Evolutionary conservation across 805 yeast species (phyloP).

Genomic region (Zygoascus tannicola): DNA sequence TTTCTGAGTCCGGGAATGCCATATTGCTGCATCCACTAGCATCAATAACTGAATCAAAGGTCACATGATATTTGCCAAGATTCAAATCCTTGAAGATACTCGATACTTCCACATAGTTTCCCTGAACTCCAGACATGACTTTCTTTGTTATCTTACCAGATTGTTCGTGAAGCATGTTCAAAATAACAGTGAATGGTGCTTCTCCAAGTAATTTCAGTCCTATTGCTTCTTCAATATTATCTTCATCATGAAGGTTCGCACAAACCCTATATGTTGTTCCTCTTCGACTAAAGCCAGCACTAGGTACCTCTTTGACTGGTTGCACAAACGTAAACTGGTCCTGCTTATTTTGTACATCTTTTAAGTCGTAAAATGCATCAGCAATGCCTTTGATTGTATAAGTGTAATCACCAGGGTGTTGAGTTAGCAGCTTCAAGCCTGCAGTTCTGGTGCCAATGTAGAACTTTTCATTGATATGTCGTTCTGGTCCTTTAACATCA

Average conservation of each 20-base stretch:
- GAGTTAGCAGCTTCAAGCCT: constrained; percentile 36
- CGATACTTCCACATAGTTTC: constrained; percentile 30
- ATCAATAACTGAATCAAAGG: constrained; percentile 53
- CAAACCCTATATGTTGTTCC: constrained; percentile 46
- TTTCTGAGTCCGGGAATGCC: constrained; percentile 35
- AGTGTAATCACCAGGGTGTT: constrained; percentile 49
- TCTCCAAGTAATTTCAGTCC: constrained; percentile 47
- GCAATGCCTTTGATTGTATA: constrained; percentile 53
- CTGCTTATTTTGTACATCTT: constrained; percentile 11
- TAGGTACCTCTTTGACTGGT: constrained; percentile 54
- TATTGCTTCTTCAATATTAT: constrained; percentile 38
- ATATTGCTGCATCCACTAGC: constrained; percentile 56
- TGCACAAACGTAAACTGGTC: constrained; percentile 33
- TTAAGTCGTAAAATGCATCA: constrained; percentile 43
- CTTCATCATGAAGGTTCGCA: constrained; percentile 30
- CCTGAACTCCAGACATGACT: constrained; percentile 36
- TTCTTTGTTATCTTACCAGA: constrained; percentile 44
- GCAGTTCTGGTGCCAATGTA: constrained; percentile 48
- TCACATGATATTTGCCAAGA: constrained; percentile 62
- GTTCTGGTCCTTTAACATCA: constrained; percentile 26
- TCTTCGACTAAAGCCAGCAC: constrained; percentile 39
- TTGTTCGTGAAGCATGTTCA: constrained; percentile 51
- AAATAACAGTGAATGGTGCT: constrained; percentile 51
- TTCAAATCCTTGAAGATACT: constrained; percentile 43
- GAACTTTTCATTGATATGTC: constrained; percentile 21